Conservation (phyloP, 768 basidiomycete species). For the Cystoderma amianthinum region DNA sequence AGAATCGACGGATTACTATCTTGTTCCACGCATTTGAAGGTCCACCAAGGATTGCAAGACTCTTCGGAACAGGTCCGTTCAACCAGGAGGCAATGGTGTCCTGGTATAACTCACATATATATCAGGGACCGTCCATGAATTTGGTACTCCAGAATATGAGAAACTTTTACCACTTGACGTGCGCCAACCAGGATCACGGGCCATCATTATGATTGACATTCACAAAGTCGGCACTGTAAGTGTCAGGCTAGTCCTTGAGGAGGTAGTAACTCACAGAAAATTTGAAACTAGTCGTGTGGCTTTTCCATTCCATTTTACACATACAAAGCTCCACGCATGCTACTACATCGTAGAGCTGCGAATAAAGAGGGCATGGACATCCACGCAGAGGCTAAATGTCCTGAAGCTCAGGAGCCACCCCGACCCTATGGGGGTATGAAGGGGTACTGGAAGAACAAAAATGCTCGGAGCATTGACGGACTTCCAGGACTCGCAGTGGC, state of each 20-base stretch:
- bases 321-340: conserved; percentile 41
- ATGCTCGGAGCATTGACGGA: conserved; percentile 43
- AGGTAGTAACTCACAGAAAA: neutral
- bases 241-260: neutral
- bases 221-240: conserved; percentile 41
- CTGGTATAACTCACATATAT: neutral
- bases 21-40: conserved; percentile 59
- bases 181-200: conserved; percentile 47
- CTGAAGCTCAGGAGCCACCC: conserved; percentile 2
- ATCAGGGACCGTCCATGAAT: conserved; percentile 48
- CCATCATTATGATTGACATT: conserved; percentile 48
- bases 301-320: conserved; percentile 48
- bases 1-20: conserved; percentile 57
- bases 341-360: conserved; percentile 30
- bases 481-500: conserved; percentile 34
- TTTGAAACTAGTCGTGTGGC: conserved; percentile 43
- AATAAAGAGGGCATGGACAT: conserved; percentile 30
- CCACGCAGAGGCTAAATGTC: conserved; percentile 9
- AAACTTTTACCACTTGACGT: conserved; percentile 31
- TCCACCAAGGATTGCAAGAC: conserved; percentile 47
- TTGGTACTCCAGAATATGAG: conserved; percentile 49
- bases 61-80: conserved; percentile 48
- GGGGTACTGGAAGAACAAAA: conserved; percentile 41
- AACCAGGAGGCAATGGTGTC: neutral
- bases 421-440: conserved; percentile 34